Base-by-base conservation (phyloP, 2,329 filamentous ascomycete species). In the Neopestalotiopsis sp. region DNA sequence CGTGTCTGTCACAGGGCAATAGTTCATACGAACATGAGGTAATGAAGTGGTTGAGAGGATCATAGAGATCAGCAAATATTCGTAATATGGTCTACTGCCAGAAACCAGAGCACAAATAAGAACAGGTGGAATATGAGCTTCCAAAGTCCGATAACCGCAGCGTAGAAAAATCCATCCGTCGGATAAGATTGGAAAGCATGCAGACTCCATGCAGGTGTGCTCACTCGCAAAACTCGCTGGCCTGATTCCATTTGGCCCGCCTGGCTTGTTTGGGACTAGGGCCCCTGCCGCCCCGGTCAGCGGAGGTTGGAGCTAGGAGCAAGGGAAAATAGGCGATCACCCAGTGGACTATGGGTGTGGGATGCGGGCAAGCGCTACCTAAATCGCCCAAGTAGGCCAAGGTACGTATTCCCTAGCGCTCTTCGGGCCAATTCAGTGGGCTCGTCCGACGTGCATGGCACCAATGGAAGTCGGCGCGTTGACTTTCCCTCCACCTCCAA, bases 61-160 rank as follows among this genome's bases (percentile, higher is more conserved):
- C 60, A 38, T 40, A 40, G 32, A 60, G 57, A 63, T 40, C 38
- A 40, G 38, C 60, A 24, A 38, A 45, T 40, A 52, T 32, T 20
- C 38, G 34, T 49, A 45, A 52, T 65, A 28, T n/a, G 40, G 34
- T 42, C 30, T 13, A 28, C 14, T 49, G 10, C 32, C 12, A 34
- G 10, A 52, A 32, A 45, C 5, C 42, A 65, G 17, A 12, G 10
- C 38, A 65, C 62, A 28, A 63, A 28, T 65, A 6, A 65, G 20
- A 65, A 17, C 14, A 24, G 34, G 38, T 24, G 12, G 40, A 24
- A 45, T 30, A 49, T 24, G 20, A 10, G 5, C 20, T 3, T 65
- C 13, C 34, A 65, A 65, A 65, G 62, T 65, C 62, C 62, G 62
- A 65, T 49, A 45, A 65, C 34, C 62, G 62, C 62, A 65, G 40